Base-by-base conservation (phyloP, 2,329 filamentous ascomycete genomes). In the Hypoxylon sp. region DNA sequence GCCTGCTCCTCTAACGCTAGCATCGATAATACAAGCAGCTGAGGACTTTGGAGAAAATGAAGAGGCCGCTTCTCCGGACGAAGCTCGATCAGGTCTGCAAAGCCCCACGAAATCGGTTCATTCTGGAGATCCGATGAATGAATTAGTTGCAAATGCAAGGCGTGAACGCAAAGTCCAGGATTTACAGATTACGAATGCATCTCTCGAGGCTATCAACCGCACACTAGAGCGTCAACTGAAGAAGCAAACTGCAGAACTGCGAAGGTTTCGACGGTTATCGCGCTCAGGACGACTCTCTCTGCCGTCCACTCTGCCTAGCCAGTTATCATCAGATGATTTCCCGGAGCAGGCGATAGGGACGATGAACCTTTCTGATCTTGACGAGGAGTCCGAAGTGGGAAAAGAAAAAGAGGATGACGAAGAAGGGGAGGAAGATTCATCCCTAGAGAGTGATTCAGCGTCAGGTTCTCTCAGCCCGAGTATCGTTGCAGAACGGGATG, bases 121-220 rank as follows among this genome's bases (percentile, higher is more conserved):
- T 73, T 83, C 84, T 11, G 80, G 87, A 14, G 89, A 91, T 60
- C 85, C 89, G 6, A 82, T 91, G 67, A 92, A 89, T 68, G 94
- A 97, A 66, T 84, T 93, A 5, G 93, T 96, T 10, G 88, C 91
- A n/a, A 96, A 93, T 77, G 96, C 96, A 13, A 89, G 96, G 30
- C 88, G 93, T 36, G 96, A 98, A 79, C 89, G 96, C 67, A 99
- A 98, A 82, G 94, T 99, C 0, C 88, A 98, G 72, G 96, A 99
- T 78, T 84, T 99, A 5, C 93, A 99, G 78, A 99, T 99, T 70
- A 97, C 92, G 60, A 99, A 99, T 76, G 96, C 93, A 0, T 98
- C 94, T 1, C 86, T 99, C 2, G 88, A 97, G 62, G 96, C 96
- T 43, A 98, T 99, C 81, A 99, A 99, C 77, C 87, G 94, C 58